Base-by-base conservation (phyloP, 805 yeast species). In the Kuraishia capsulata region DNA sequence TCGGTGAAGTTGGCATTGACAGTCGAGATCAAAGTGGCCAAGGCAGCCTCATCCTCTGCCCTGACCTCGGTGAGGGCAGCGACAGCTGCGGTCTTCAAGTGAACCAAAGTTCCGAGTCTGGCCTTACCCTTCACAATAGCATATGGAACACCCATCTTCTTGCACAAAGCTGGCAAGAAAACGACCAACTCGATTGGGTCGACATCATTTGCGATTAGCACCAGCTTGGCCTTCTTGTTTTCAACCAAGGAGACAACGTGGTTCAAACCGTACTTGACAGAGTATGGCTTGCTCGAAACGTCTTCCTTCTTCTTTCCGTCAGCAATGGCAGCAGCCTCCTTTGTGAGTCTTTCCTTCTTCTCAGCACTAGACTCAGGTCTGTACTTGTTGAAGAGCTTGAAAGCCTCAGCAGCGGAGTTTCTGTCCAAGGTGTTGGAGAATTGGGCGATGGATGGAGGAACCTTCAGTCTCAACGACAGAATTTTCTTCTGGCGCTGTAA, bases 81-180 rank as follows among this genome's bases (percentile, higher is more conserved):
- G 54, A 86, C 97, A 46, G 97, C 81, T 51, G 97, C 80, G 61
- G 90, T 88, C 82, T 90, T 90, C 78, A 88, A 78, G 88, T 90
- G 96, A 49, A 88, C 96, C 59, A 90, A 71, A 60, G 97, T 83
- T 54, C 97, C 97, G 62, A 90, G 82, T 78, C 97, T 86, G 52
- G 96, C 96, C 84, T 88, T 88, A 69, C 96, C 96, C 81, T 88
- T 88, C 64, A 89, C 85, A 64, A 89, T 83, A 50, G 97, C 97
- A 78, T 89, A 89, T 66, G 98, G 97, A 52, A 92, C 89, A 73
- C 97, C 97, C 94, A 90, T 80, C 83, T 92, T 92, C 76, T 90
- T 86, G 78, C 97, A 90, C 64, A 90, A 79, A 70, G 98, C 97
- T 64, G 98, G 98, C 58, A 90, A 74, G 83, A 86, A 90, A 60